phyloP scores from a whole-genome alignment of 139 green algal genomes.

The Zygnema circumcarinatum region DNA sequence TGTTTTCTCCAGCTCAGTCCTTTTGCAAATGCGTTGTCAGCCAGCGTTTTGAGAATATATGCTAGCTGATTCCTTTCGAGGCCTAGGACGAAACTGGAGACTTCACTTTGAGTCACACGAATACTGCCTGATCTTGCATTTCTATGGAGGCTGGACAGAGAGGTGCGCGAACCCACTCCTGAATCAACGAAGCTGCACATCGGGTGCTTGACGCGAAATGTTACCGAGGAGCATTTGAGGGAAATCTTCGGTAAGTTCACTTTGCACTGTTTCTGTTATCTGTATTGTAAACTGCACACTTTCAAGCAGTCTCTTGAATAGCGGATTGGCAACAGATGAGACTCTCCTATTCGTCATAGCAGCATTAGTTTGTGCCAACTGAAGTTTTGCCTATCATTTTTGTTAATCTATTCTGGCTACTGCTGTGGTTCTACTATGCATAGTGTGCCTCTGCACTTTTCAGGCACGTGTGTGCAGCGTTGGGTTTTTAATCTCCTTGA shows the following conservation, averaged over 20 bases:
- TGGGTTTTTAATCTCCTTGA: no score
- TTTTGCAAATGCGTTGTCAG: not conserved
- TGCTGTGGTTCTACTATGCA: no score
- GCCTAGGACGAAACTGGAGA: not conserved
- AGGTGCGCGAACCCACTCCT: slow-evolving; percentile 32
- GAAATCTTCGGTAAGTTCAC: slow-evolving; percentile 60
- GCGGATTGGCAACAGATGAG: no score
- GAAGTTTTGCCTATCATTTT: no score
- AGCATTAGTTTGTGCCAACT: not conserved
- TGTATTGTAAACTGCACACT: no score
- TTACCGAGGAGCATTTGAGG: slow-evolving; percentile 53
- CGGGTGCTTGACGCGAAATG: slow-evolving; percentile 57
- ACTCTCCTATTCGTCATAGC: not conserved
- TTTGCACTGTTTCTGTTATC: not conserved
- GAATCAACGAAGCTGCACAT: slow-evolving; percentile 53
- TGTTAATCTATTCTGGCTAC: no score
- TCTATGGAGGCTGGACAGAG: not conserved
- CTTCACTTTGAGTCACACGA: not conserved
- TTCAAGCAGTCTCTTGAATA: no score
- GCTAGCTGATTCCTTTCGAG: not conserved
- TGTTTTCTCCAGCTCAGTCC: no score
- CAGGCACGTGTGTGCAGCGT: no score
- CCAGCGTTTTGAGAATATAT: not conserved
- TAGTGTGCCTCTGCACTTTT: no score
- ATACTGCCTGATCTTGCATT: not conserved